Conservation (phyloP, 163 green algal species). For the Scenedesmus sp. region DNA sequence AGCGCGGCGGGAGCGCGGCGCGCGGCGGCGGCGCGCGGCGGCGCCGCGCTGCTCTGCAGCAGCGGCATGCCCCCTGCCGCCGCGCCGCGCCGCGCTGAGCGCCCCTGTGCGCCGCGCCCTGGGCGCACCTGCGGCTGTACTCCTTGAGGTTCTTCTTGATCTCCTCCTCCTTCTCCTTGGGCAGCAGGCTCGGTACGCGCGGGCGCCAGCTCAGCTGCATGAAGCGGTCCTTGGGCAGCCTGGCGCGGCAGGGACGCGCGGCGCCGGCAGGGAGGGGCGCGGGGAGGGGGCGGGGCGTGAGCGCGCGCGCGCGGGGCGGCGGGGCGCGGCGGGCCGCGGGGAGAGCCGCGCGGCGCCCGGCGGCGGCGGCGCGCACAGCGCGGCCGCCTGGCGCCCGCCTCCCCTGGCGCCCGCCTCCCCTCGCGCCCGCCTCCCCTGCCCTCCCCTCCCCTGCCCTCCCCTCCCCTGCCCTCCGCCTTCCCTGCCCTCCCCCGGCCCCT, state of each 20-base stretch:
- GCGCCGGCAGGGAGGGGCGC: too few species aligned
- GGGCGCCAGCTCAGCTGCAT: conserved; percentile 97
- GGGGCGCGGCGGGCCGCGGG: not conserved
- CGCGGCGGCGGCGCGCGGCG: too few species aligned
- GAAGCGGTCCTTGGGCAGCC: conserved; percentile 82
- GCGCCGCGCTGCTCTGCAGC: too few species aligned
- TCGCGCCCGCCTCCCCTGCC: too few species aligned
- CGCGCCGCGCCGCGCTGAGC: too few species aligned
- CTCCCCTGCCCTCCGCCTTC: not conserved
- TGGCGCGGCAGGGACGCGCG: conserved; percentile 26
- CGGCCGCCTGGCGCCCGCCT: not conserved
- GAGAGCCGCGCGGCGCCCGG: not conserved
- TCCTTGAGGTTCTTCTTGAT: conserved; percentile 95
- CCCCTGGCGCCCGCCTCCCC: too few species aligned
- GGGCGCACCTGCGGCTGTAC: conserved; percentile 91
- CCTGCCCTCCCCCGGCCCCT: not conserved
- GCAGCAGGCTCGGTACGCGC: conserved; percentile 84
- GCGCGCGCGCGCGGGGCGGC: not conserved
- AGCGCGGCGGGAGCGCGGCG: too few species aligned
- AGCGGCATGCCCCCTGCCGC: too few species aligned
- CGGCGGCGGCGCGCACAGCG: not conserved
- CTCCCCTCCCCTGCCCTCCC: not conserved
- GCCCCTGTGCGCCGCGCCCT: too few species aligned
- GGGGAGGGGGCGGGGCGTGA: not conserved
- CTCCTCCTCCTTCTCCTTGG: conserved; percentile 85